A percentile compares a stretch with the other conserved stretches of the same genome.
phyloP scores from a whole-genome alignment of 2,329 filamentous ascomycete genomes.

The Phialophora verrucosa region DNA sequence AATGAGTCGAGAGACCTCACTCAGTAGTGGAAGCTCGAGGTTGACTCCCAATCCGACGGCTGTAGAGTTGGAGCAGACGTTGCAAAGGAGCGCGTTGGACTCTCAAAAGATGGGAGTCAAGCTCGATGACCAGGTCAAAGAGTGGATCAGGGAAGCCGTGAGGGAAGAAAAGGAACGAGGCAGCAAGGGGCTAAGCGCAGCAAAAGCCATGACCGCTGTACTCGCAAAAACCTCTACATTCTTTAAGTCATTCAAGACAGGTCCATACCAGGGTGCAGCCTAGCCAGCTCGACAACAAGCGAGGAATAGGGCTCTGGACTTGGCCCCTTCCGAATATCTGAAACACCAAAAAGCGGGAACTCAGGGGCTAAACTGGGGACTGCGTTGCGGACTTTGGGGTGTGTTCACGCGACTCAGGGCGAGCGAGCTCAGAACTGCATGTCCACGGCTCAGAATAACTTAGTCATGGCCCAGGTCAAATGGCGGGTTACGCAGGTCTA shows the following conservation, averaged over 20 bases:
- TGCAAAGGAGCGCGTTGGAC: neutral
- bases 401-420: too few species aligned
- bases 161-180: neutral
- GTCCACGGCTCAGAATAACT: too few species aligned
- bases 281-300: neutral
- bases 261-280: neutral
- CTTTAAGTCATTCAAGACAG: neutral
- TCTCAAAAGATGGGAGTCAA: conserved; percentile 1
- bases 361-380: too few species aligned
- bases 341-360: too few species aligned
- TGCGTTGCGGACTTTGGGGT: too few species aligned
- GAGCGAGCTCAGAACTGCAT: too few species aligned
- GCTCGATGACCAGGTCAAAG: neutral
- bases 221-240: neutral
- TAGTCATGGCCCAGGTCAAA: too few species aligned
- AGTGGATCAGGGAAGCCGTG: conserved; percentile 1
- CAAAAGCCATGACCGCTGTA: conserved; percentile 3
- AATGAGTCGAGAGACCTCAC: neutral
- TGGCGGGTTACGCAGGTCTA: too few species aligned
- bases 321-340: too few species aligned
- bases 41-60: neutral
- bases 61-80: neutral
- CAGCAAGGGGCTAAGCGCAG: neutral
- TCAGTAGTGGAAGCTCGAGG: neutral
- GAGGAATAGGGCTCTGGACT: too few species aligned